Percentiles rank a stretch among this genome's conserved stretches.
Evolutionary conservation across 2,329 filamentous ascomycete species (phyloP).

Genomic region (Raffaelea deltoideospora): DNA sequence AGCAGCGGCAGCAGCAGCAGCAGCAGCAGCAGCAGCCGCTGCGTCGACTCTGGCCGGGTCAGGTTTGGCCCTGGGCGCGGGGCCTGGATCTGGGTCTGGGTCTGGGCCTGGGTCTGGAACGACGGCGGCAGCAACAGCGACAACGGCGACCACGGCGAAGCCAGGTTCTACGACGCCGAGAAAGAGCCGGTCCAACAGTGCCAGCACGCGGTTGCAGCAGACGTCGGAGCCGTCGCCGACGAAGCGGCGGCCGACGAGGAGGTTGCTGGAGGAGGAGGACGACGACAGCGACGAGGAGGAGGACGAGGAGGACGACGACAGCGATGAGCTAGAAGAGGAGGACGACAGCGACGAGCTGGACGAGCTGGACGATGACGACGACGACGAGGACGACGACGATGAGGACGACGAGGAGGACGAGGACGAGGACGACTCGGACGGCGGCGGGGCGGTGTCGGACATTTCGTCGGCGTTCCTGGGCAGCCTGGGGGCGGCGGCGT

Average conservation of each 20-base stretch:
- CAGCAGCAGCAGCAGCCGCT: no score
- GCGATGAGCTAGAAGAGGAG: constrained; percentile 30
- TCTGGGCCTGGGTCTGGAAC: no score
- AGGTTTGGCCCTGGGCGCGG: no score
- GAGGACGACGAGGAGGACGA: constrained; percentile 30
- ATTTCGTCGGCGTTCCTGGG: constrained; percentile 50
- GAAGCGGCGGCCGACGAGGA: background rate
- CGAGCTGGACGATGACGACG: constrained; percentile 16
- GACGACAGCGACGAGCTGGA: constrained; percentile 23
- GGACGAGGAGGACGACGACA: no score
- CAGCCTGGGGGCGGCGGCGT: constrained; percentile 52
- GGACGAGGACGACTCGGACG: constrained; percentile 28
- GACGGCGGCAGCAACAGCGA: background rate
- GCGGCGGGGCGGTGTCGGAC: constrained; percentile 46
- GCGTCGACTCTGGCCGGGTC: no score
- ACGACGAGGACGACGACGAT: constrained; percentile 26
- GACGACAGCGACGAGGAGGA: constrained; percentile 23
- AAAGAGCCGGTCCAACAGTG: background rate
- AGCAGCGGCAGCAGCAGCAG: constrained; percentile 1
- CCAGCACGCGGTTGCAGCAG: background rate
- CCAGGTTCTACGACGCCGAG: background rate
- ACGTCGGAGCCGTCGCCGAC: constrained; percentile 8
- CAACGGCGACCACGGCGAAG: constrained; percentile 1
- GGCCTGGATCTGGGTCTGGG: no score
- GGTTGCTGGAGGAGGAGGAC: background rate